Evolutionary conservation across 208 protist species (phyloP).

Genomic region (Wallacemonas collosoma): DNA sequence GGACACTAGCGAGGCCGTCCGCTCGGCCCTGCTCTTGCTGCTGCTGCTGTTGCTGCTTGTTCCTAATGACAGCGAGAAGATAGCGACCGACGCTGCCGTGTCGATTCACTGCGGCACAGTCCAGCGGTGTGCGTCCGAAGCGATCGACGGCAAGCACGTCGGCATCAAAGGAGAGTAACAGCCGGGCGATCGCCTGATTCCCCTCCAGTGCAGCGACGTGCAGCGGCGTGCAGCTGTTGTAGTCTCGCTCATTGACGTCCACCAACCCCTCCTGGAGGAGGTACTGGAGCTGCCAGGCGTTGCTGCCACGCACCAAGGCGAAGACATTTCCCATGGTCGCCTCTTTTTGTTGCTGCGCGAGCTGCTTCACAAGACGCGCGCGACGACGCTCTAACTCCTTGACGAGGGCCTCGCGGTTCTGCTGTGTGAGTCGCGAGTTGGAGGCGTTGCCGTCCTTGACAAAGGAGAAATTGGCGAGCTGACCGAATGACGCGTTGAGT

Average conservation of each 20-base stretch:
- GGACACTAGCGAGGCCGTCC: not conserved
- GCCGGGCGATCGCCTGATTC: conserved; percentile 70
- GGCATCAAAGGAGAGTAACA: conserved; percentile 84
- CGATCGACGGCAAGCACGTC: conserved; percentile 73
- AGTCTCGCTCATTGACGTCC: conserved; percentile 82
- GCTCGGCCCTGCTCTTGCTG: not conserved
- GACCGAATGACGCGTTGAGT: conserved; percentile 19
- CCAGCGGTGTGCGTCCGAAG: conserved; percentile 78
- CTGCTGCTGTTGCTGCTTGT: conserved; percentile 22
- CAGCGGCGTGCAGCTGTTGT: conserved; percentile 87
- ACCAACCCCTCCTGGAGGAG: conserved; percentile 64
- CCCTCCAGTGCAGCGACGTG: conserved; percentile 84
- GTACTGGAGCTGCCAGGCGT: conserved; percentile 75
- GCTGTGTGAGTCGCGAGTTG: conserved; percentile 32
- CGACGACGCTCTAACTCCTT: conserved; percentile 72
- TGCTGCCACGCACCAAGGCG: conserved; percentile 77
- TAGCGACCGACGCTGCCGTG: conserved; percentile 74
- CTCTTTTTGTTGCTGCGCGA: conserved; percentile 55
- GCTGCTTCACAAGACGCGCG: conserved; percentile 49
- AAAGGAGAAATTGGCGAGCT: conserved; percentile 19
- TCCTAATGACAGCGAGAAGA: conserved; percentile 59
- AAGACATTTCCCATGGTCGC: conserved; percentile 76
- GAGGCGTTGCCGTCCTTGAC: conserved; percentile 27
- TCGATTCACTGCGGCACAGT: conserved; percentile 82
- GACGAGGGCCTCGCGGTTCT: conserved; percentile 58